Base-by-base conservation (phyloP, 2,329 filamentous ascomycete species). In the Didymella pomorum region DNA sequence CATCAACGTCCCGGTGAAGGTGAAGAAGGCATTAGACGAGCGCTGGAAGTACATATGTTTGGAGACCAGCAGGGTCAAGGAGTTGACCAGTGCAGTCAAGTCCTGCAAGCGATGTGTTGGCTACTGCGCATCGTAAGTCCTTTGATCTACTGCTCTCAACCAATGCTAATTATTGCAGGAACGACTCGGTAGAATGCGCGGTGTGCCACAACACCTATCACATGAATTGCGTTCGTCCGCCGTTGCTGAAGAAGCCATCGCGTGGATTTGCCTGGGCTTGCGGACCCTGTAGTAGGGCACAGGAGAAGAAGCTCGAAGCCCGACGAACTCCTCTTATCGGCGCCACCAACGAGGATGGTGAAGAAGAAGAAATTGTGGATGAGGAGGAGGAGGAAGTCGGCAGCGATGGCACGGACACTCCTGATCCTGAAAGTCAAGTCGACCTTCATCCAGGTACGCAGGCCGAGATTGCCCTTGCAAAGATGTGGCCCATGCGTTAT, bases 251-350 rank as follows among this genome's bases (percentile, higher is more conserved):
- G 78, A 99, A 99, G 78, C 95, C 95, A 20, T 97, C 94, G 45
- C 89, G 95, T 77, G 95, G 95, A 37, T 99, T 99, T 79, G 95
- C 93, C 4, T 99, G 95, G 95, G 94, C 95, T 28, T 99, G 95
- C 77, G 95, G 92, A 53, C 90, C 94, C 58, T 99, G 95, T 78
- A 97, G 93, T 77, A 89, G 94, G 70, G 93, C 92, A n/a, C 93
- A 97, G 74, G 95, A 98, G 78, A 88, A 91, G 68, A 96, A 91
- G 76, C 82, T 97, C 26, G 93, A 98, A 80, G 92, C 93, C 58
- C 89, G 93, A 58, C 89, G 96, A 73, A 96, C 93, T 0, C 92
- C 93, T 23, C 87, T 89, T 46, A 79, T 90, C 25, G 84, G 86
- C 35, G 72, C 78, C 29, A 80, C 78, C 14, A 78, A 79, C 4